Percentiles rank a stretch among this genome's conserved stretches.
phyloP scores from a whole-genome alignment of 192 early-diverging fungal genomes.

The Linnemannia hyalina region DNA sequence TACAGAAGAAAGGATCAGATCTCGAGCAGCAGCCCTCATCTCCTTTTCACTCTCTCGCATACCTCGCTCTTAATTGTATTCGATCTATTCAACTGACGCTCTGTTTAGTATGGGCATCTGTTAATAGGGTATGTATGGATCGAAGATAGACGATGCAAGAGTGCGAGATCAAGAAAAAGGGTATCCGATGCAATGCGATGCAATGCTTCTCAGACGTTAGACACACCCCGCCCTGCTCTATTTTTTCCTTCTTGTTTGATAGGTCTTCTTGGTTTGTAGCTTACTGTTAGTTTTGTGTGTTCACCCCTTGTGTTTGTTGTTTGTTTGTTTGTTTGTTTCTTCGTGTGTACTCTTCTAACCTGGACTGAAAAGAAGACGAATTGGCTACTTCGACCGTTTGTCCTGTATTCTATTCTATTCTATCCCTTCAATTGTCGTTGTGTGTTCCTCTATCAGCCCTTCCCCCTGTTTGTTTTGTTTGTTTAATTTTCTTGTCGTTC shows the following conservation, averaged over 20 bases:
- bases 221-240: neutral
- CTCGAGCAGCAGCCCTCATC: neutral
- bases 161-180: no score
- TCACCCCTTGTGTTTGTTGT: neutral
- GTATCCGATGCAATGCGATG: neutral
- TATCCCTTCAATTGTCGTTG: neutral
- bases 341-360: neutral
- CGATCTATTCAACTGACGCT: neutral
- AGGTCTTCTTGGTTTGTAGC: neutral
- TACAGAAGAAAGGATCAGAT: neutral
- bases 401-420: neutral
- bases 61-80: neutral
- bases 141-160: neutral
- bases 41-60: neutral
- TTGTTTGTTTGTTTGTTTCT: neutral
- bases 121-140: slow-evolving; percentile 24
- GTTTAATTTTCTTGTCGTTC: neutral
- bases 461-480: slow-evolving; percentile 4
- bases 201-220: slow-evolving; percentile 12
- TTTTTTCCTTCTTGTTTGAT: neutral
- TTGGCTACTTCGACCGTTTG: neutral
- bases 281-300: neutral
- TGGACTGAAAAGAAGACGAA: neutral
- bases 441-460: neutral
- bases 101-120: neutral